Evolutionary conservation across 768 basidiomycete genomes (phyloP).

Genomic region (Strobilomyces confusus): DNA sequence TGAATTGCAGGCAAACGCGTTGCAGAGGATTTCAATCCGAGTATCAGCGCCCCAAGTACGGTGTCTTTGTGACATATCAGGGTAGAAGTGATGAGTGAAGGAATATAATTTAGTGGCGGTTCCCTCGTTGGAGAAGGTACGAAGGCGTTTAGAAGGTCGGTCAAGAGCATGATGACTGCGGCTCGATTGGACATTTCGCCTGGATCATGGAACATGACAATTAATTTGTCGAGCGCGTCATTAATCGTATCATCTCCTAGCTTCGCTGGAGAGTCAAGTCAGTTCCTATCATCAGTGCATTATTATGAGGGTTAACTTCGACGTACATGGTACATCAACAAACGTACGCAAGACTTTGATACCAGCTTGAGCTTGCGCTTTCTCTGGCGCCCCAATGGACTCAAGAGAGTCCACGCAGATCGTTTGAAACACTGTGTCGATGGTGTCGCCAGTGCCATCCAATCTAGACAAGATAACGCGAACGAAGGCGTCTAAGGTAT

Average conservation of each 20-base stretch:
- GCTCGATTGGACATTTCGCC: slow-evolving; percentile 65
- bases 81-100: slow-evolving; percentile 24
- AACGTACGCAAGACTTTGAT: slow-evolving; percentile 79
- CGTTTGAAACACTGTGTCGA: slow-evolving; percentile 62
- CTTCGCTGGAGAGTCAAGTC: slow-evolving; percentile 44
- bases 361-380: slow-evolving; percentile 85
- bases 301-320: not conserved
- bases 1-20: slow-evolving; percentile 59
- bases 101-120: slow-evolving; percentile 29
- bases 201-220: slow-evolving; percentile 68
- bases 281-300: not conserved
- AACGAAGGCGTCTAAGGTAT: slow-evolving; percentile 68
- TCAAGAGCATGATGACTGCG: slow-evolving; percentile 61
- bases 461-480: slow-evolving; percentile 60
- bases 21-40: slow-evolving; percentile 50
- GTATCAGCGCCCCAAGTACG: slow-evolving; percentile 59
- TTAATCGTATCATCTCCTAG: slow-evolving; percentile 65
- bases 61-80: slow-evolving; percentile 71
- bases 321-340: slow-evolving; percentile 74
- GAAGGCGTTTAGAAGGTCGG: slow-evolving; percentile 56
- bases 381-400: slow-evolving; percentile 86
- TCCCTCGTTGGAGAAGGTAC: slow-evolving; percentile 1
- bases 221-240: slow-evolving; percentile 71
- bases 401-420: slow-evolving; percentile 79
- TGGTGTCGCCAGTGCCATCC: slow-evolving; percentile 32